These are phyloP conservation scores for Aspergillus olivimuriae DNA, from an alignment of 495 filamentous ascomycete species.

Conservation along the genomic window DNA sequence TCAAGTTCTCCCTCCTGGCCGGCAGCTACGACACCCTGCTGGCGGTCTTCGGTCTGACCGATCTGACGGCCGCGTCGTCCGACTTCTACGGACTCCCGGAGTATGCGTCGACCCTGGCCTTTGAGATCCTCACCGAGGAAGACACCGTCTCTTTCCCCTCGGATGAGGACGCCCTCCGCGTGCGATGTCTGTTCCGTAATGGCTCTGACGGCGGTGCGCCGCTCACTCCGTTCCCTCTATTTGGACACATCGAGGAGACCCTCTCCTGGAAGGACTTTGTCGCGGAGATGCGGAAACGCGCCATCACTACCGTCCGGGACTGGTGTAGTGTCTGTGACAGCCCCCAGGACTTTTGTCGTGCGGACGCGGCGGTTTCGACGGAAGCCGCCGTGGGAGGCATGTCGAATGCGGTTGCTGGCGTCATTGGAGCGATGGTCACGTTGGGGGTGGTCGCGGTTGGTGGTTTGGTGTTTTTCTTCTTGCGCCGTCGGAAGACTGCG, in stretches of 20 bases:
- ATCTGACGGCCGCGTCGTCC: slow-evolving; percentile 27
- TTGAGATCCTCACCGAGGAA: slow-evolving; percentile 44
- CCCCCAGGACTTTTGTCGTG: slow-evolving; percentile 21
- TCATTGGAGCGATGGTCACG: slow-evolving; percentile 59
- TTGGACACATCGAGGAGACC: slow-evolving; percentile 22
- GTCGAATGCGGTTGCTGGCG: slow-evolving; percentile 44
- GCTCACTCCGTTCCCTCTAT: slow-evolving; percentile 36
- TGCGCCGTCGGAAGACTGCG: slow-evolving; percentile 17
- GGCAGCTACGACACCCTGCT: slow-evolving; percentile 44
- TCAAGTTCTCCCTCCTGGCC: slow-evolving; percentile 38
- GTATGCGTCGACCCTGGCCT: slow-evolving; percentile 46
- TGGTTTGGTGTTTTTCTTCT: slow-evolving; percentile 38
- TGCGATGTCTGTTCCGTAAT: slow-evolving; percentile 50
- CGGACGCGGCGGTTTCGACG: background rate
- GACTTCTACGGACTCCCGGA: slow-evolving; percentile 43
- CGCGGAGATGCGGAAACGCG: slow-evolving; percentile 28
- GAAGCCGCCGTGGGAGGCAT: slow-evolving; percentile 19
- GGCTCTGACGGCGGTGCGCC: slow-evolving; percentile 34
- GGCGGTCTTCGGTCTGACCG: slow-evolving; percentile 44
- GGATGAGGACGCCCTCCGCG: slow-evolving; percentile 20
- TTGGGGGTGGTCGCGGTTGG: slow-evolving; percentile 42
- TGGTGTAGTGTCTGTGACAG: slow-evolving; percentile 46
- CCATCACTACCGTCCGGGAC: slow-evolving; percentile 26
- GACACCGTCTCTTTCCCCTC: slow-evolving; percentile 31
- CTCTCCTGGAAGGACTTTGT: slow-evolving; percentile 40